Percentiles rank a stretch among this genome's conserved stretches.
Evolutionary conservation across 2,329 filamentous ascomycete species (phyloP).

Genomic region (Coleophoma crateriformis): DNA sequence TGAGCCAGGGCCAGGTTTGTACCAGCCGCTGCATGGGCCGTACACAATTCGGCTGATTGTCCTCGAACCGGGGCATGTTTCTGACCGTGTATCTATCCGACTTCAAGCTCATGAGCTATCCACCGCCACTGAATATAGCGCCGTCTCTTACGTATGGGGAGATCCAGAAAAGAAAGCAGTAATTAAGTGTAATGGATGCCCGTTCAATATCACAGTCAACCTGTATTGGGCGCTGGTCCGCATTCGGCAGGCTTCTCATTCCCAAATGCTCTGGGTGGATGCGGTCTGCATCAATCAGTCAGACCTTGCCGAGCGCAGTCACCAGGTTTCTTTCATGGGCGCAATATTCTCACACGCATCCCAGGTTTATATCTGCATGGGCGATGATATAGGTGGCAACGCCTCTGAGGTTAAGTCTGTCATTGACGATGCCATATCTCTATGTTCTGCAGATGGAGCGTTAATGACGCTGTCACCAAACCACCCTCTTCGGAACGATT

Average conservation of each 20-base stretch:
- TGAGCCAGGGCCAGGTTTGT: too few species aligned
- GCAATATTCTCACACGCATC: not conserved
- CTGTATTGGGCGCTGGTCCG: not conserved
- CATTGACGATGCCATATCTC: not conserved
- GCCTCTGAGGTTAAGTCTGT: not conserved
- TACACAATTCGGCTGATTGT: not conserved
- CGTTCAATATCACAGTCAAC: not conserved
- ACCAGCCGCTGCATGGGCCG: too few species aligned
- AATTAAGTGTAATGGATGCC: not conserved
- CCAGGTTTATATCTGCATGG: not conserved
- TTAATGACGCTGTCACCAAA: too few species aligned
- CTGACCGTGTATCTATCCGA: conserved; percentile 1
- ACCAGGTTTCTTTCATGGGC: not conserved
- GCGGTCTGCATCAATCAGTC: not conserved
- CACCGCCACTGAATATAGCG: not conserved
- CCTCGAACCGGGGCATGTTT: conserved; percentile 1
- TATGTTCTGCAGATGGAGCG: too few species aligned
- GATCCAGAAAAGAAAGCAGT: not conserved
- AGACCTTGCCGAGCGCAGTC: not conserved
- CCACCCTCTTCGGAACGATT: too few species aligned
- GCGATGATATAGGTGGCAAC: not conserved
- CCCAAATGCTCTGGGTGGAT: not conserved
- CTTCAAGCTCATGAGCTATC: conserved; percentile 1
- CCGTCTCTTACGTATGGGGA: not conserved
- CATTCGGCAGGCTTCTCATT: not conserved